phyloP scores from a whole-genome alignment of 1,284 basidiomycete genomes.

The Sutorius eximius region DNA sequence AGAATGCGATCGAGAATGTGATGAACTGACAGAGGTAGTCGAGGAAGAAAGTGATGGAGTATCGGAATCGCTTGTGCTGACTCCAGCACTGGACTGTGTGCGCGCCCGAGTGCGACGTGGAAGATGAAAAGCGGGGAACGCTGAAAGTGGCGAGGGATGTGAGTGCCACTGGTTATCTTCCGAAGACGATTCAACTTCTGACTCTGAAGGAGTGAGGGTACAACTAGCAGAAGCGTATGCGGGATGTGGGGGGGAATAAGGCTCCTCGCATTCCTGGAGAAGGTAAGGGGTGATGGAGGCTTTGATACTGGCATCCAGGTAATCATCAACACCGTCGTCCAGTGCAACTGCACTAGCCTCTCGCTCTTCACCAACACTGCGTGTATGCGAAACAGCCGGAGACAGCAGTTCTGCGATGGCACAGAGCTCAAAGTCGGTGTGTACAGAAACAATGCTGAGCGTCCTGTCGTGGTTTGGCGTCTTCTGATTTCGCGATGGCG shows the following conservation, averaged over 20 bases:
- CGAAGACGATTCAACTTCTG: constrained; percentile 36
- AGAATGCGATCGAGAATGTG: constrained; percentile 36
- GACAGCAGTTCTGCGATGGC: constrained; percentile 42
- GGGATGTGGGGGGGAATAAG: constrained; percentile 27
- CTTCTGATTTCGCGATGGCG: constrained; percentile 12
- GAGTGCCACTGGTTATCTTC: constrained; percentile 33
- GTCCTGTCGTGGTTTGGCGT: constrained; percentile 26
- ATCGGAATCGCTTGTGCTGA: constrained; percentile 40
- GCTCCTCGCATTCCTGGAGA: constrained; percentile 34
- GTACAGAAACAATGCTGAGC: constrained; percentile 36
- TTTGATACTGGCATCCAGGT: constrained; percentile 27
- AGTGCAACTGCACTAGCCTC: constrained; percentile 25
- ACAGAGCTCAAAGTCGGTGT: constrained; percentile 39
- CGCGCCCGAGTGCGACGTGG: constrained; percentile 25
- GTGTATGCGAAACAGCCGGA: constrained; percentile 27
- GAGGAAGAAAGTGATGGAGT: constrained; percentile 47
- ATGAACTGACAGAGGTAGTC: constrained; percentile 41
- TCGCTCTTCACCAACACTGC: constrained; percentile 31
- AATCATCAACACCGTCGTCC: constrained; percentile 32
- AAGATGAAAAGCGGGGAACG: constrained; percentile 25
- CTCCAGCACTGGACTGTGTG: constrained; percentile 29
- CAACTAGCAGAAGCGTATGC: constrained; percentile 18
- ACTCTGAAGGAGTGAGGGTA: constrained; percentile 30
- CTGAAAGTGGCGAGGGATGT: constrained; percentile 14
- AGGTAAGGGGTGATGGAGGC: constrained; percentile 19